phyloP scores from a whole-genome alignment of 306 rosid genomes.

The Sindora glabra region DNA sequence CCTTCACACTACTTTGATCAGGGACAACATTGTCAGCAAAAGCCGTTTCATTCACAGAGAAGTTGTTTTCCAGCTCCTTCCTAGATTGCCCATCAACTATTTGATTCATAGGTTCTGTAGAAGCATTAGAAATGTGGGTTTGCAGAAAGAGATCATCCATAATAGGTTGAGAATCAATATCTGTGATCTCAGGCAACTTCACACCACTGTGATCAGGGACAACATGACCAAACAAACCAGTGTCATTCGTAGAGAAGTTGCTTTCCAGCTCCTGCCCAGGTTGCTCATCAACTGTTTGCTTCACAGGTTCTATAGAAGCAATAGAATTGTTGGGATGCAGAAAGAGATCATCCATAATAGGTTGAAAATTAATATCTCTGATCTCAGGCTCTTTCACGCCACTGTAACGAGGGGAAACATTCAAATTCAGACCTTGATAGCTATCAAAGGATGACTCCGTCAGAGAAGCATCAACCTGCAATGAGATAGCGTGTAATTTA shows the following conservation, averaged over 20 bases:
- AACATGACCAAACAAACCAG: conserved; percentile 33
- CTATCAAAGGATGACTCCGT: conserved; percentile 34
- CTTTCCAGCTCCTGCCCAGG: conserved; percentile 25
- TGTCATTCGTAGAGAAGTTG: conserved; percentile 26
- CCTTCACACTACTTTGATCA: no score
- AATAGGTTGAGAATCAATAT: conserved; percentile 35
- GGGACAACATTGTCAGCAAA: conserved; percentile 33
- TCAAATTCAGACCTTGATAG: conserved; percentile 52
- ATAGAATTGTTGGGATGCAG: conserved; percentile 21
- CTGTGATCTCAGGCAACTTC: no score
- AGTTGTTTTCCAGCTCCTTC: conserved; percentile 23
- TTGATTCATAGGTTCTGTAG: conserved; percentile 26
- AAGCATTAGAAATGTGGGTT: conserved; percentile 13
- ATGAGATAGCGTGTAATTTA: neutral
- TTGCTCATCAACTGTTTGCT: conserved; percentile 21
- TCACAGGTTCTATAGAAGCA: conserved; percentile 20
- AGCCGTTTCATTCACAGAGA: conserved; percentile 31
- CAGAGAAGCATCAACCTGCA: conserved; percentile 65
- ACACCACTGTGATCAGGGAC: no score
- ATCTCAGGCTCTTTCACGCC: conserved; percentile 24
- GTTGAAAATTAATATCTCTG: conserved; percentile 37
- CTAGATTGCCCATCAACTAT: conserved; percentile 16
- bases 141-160: conserved; percentile 21
- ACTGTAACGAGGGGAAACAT: conserved; percentile 38
- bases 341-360: conserved; percentile 21